phyloP scores from a whole-genome alignment of 345 rosid species.

The Stellera chamaejasme region DNA sequence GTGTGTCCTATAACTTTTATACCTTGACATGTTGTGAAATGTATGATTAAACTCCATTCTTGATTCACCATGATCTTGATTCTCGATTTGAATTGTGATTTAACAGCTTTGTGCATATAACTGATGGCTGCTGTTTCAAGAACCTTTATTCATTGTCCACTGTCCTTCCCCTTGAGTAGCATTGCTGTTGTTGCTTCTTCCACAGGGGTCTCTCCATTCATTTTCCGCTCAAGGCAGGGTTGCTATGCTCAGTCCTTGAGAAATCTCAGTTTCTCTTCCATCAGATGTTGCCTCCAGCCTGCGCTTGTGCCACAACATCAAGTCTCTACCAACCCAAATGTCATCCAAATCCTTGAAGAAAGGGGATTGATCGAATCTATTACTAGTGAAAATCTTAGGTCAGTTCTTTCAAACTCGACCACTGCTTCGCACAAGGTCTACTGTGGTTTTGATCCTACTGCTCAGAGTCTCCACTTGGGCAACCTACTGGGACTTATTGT shows the following conservation, averaged over 20 bases:
- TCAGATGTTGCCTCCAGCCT: slow-evolving; percentile 23
- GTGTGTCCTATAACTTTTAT: too few relatives aligned
- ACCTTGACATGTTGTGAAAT: too few relatives aligned
- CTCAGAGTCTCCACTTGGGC: slow-evolving; percentile 88
- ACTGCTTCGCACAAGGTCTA: slow-evolving; percentile 49
- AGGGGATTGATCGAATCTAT: slow-evolving; percentile 80
- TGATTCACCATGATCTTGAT: too few relatives aligned
- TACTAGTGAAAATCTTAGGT: slow-evolving; percentile 70
- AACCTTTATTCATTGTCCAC: slow-evolving; percentile 24
- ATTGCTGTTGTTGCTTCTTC: slow-evolving; percentile 17
- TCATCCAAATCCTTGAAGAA: slow-evolving; percentile 21
- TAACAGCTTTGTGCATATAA: too few relatives aligned
- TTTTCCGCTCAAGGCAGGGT: slow-evolving; percentile 14
- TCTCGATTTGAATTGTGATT: too few relatives aligned
- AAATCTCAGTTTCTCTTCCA: slow-evolving; percentile 25
- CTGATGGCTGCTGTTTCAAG: slow-evolving; percentile 25
- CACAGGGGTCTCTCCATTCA: slow-evolving; percentile 9
- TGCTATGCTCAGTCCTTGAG: slow-evolving; percentile 11
- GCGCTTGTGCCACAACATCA: slow-evolving; percentile 23
- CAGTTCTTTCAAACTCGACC: slow-evolving; percentile 36
- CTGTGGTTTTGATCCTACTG: slow-evolving; percentile 97
- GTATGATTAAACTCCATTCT: too few relatives aligned
- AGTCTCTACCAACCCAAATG: slow-evolving; percentile 27
- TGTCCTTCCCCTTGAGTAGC: slow-evolving; percentile 20
- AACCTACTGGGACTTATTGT: slow-evolving; percentile 87